These are phyloP conservation scores for Cyberlindnera euphorbiiphila DNA, from an alignment of 805 yeast species.

Conservation along the genomic window DNA sequence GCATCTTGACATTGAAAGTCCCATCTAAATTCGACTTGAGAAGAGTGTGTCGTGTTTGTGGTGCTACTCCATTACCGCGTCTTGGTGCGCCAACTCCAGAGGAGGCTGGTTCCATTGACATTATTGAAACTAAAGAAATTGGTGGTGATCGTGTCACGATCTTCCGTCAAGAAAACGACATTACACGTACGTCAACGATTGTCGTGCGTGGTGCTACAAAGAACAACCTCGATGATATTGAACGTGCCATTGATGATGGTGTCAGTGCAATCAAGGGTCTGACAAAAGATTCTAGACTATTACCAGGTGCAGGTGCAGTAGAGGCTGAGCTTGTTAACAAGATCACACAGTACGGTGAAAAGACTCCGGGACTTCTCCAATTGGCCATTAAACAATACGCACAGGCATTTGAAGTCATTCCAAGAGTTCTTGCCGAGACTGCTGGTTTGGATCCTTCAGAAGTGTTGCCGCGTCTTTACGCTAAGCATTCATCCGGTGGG, in stretches of 20 bases:
- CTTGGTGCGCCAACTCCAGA: slow-evolving; percentile 94
- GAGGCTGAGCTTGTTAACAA: slow-evolving; percentile 84
- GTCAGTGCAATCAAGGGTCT: slow-evolving; percentile 88
- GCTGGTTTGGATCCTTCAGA: slow-evolving; percentile 90
- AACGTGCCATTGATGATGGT: slow-evolving; percentile 97
- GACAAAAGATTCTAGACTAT: slow-evolving; percentile 71
- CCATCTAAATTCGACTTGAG: slow-evolving; percentile 93
- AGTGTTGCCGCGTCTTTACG: slow-evolving; percentile 82
- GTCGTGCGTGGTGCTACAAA: slow-evolving; percentile 96
- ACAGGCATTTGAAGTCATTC: slow-evolving; percentile 90
- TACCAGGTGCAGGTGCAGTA: slow-evolving; percentile 96
- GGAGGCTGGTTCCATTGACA: slow-evolving; percentile 84
- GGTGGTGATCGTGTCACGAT: slow-evolving; percentile 97
- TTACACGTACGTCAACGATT: slow-evolving; percentile 85
- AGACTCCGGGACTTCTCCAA: slow-evolving; percentile 89
- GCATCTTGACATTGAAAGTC: slow-evolving; percentile 79
- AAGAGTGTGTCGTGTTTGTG: slow-evolving; percentile 93
- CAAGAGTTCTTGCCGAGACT: slow-evolving; percentile 90
- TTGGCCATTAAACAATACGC: slow-evolving; percentile 93
- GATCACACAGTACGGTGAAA: slow-evolving; percentile 83
- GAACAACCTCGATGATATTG: slow-evolving; percentile 88
- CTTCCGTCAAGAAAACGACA: slow-evolving; percentile 66
- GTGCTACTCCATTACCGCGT: slow-evolving; percentile 93
- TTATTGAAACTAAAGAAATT: slow-evolving; percentile 87
- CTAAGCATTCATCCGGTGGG: slow-evolving; percentile 66